A percentile compares a stretch with the other conserved stretches of the same genome.
phyloP scores from a whole-genome alignment of 345 rosid genomes.

The Melaleuca quinquenervia region DNA sequence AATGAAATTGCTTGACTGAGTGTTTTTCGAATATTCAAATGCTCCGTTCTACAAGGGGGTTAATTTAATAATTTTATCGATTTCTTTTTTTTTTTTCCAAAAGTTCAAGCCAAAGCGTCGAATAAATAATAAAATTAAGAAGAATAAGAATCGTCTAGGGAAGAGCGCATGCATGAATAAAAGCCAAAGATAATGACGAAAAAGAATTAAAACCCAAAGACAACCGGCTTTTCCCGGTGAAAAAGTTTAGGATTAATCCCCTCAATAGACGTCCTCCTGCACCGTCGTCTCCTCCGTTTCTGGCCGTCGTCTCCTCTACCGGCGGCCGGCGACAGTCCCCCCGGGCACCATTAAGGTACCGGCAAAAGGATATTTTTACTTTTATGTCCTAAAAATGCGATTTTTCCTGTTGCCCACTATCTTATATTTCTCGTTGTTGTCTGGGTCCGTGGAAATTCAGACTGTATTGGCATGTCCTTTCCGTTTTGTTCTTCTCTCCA shows the following conservation, averaged over 20 bases:
- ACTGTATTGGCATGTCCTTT: not conserved
- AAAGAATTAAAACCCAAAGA: not conserved
- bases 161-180: too few species aligned
- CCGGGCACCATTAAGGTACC: not conserved
- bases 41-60: not conserved
- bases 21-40: not conserved
- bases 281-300: not conserved
- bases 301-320: not conserved
- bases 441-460: not conserved
- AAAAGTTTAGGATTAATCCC: not conserved
- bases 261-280: not conserved
- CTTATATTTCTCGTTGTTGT: not conserved
- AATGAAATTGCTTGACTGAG: not conserved
- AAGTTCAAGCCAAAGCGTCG: not conserved
- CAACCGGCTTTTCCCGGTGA: not conserved
- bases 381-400: not conserved
- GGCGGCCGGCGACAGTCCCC: not conserved
- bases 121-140: not conserved
- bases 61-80: not conserved
- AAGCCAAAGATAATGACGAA: too few species aligned
- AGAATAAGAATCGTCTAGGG: not conserved
- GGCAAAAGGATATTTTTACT: not conserved
- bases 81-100: not conserved
- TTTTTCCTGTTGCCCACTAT: not conserved
- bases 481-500: not conserved